Base-by-base conservation (phyloP, 2,329 filamentous ascomycete species). In the Curvularia verruculosa region DNA sequence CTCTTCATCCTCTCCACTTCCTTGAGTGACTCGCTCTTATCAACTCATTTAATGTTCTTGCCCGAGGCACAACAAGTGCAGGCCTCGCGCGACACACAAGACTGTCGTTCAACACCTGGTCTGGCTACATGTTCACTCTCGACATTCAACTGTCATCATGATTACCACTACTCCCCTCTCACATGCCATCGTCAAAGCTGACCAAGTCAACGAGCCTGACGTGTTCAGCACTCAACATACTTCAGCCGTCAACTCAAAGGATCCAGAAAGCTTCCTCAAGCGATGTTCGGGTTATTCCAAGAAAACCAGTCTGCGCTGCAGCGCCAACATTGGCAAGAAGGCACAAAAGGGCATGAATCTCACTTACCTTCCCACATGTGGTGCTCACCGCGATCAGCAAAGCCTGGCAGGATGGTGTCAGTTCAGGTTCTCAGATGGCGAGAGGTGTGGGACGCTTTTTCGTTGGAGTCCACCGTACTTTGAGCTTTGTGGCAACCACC, bases 241-340 rank as follows among this genome's bases (percentile, higher is more conserved):
- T 6, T 26, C 52, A 15, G 29, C 58, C 1, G 41, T 53, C 23
- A 65, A 70, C 44, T 52, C 63, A 44, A 65, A 60, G 47, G 71
- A 74, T 49, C 70, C 70, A 7, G 69, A 72, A 45, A 58, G 64
- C 40, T 71, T 67, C 41, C 50, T 72, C 24, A 65, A 55, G 49
- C 59, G 66, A 54, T 74, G 71, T 29, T 68, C 67, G 12, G 69
- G 68, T 21, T 55, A 60, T 49, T 72, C 65, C 55, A 72, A 73
- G 50, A 70, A 68, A 52, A 72, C 61, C 3, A 64, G 51, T 15
- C 31, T 59, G 1, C 63, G 69, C 18, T 72, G 70, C 49, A 61
- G 52, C 46, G 58, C 58, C 4, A 21, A 49, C 43, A 68, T 73
- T 36, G 66, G 69, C 4, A 56, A 60, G 21, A 70, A 65, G 53